A percentile compares a stretch with the other conserved stretches of the same genome.
phyloP scores from a whole-genome alignment of 2,329 filamentous ascomycete species.

The Cladosporium sp. region DNA sequence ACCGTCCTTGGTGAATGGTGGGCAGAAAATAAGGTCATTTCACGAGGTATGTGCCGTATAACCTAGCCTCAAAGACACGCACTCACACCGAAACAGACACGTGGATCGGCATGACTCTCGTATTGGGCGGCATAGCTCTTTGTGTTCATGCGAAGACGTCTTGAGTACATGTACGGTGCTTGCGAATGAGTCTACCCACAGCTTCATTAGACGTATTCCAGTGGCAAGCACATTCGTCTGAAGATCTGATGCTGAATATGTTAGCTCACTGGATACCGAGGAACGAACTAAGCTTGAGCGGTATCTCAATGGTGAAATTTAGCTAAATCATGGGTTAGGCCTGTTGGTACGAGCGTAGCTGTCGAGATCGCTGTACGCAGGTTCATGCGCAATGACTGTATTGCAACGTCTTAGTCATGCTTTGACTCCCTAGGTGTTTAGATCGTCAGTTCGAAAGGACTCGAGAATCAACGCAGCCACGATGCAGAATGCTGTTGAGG shows the following conservation, averaged over 20 bases:
- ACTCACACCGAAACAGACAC: slow-evolving; percentile 60
- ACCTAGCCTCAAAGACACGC: not conserved
- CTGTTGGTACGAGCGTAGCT: too few species aligned
- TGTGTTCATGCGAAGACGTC: slow-evolving; percentile 66
- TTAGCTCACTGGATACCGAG: too few species aligned
- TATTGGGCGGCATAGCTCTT: slow-evolving; percentile 75
- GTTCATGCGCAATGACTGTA: too few species aligned
- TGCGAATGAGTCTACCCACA: too few species aligned
- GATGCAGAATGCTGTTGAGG: not conserved
- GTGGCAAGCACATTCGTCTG: too few species aligned
- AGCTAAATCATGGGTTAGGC: too few species aligned
- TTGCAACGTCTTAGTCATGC: not conserved
- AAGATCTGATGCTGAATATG: too few species aligned
- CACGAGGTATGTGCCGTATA: slow-evolving; percentile 59
- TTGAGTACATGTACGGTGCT: too few species aligned
- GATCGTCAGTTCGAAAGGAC: not conserved
- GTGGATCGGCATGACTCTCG: slow-evolving; percentile 77
- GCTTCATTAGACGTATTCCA: too few species aligned
- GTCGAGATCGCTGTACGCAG: too few species aligned
- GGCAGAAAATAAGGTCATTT: slow-evolving; percentile 88
- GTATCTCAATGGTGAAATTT: too few species aligned
- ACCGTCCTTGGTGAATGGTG: slow-evolving; percentile 95
- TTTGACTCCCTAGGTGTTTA: not conserved
- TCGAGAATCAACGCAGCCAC: not conserved
- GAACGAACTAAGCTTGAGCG: too few species aligned